These are phyloP conservation scores for Laguncularia racemosa DNA, from an alignment of 345 rosid genomes.

Conservation along the genomic window DNA sequence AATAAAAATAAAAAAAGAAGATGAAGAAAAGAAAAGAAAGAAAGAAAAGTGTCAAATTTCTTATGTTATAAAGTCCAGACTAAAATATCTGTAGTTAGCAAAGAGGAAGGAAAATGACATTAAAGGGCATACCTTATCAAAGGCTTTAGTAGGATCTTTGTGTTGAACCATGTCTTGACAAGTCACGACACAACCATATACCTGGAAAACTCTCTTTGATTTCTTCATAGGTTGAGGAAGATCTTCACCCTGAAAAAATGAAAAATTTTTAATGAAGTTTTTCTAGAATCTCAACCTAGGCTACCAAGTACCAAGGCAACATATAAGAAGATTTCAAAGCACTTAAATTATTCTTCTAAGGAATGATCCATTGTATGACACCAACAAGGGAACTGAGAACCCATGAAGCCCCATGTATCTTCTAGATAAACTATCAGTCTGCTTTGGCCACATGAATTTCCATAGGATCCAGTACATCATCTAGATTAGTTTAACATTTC, in stretches of 20 bases:
- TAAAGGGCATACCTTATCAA: conserved; percentile 54
- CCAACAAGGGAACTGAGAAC: not conserved
- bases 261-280: conserved; percentile 3
- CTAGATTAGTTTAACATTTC: too few relatives aligned
- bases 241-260: conserved; percentile 35
- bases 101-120: conserved; percentile 1
- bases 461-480: too few relatives aligned
- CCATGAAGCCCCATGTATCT: not conserved
- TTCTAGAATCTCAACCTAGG: not conserved
- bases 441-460: too few relatives aligned
- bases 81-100: too few relatives aligned
- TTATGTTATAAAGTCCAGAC: too few relatives aligned
- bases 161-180: conserved; percentile 77
- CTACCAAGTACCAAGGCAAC: not conserved
- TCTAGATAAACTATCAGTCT: too few relatives aligned
- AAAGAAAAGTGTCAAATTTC: too few relatives aligned
- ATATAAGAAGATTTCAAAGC: not conserved
- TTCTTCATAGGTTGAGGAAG: conserved; percentile 16
- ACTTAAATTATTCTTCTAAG: too few relatives aligned
- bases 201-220: conserved; percentile 65
- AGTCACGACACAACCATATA: conserved; percentile 79
- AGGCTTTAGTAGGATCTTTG: conserved; percentile 53
- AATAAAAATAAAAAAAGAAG: too few relatives aligned
- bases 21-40: too few relatives aligned
- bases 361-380: too few relatives aligned